phyloP scores from a whole-genome alignment of 306 rosid species.

The Geum urbanum region DNA sequence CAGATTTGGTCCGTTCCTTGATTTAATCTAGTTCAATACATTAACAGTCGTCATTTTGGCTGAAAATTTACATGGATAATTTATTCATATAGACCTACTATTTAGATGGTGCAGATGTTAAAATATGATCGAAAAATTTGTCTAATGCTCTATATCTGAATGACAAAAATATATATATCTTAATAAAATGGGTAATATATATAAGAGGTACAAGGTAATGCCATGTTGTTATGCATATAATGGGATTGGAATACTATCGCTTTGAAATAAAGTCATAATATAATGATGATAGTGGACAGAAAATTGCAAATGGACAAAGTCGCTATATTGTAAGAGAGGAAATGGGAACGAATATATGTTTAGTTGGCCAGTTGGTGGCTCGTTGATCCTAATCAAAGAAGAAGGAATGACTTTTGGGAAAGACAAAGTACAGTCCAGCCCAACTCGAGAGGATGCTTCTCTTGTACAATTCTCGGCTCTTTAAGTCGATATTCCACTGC shows the following conservation, averaged over 20 bases:
- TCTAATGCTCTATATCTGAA: too few species aligned
- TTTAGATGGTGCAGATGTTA: too few species aligned
- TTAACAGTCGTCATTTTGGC: too few species aligned
- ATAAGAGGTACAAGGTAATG: not conserved
- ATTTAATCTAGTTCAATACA: too few species aligned
- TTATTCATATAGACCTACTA: too few species aligned
- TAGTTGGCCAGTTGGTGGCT: not conserved
- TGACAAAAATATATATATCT: too few species aligned
- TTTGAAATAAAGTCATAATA: not conserved
- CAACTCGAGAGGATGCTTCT: not conserved
- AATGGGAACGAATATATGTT: not conserved
- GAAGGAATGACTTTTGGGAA: slow-evolving; percentile 4
- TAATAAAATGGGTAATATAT: too few species aligned
- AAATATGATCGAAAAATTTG: too few species aligned
- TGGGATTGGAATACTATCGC: not conserved
- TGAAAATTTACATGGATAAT: too few species aligned
- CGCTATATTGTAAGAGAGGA: not conserved
- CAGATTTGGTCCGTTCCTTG: too few species aligned
- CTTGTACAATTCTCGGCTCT: not conserved
- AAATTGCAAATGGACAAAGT: not conserved
- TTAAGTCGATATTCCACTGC: not conserved
- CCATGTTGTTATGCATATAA: not conserved
- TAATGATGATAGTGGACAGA: not conserved
- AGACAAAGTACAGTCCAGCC: not conserved
- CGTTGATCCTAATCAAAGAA: not conserved